These are phyloP conservation scores for Monosporascus sp. DNA, from an alignment of 2,329 filamentous ascomycete genomes.

Conservation along the genomic window DNA sequence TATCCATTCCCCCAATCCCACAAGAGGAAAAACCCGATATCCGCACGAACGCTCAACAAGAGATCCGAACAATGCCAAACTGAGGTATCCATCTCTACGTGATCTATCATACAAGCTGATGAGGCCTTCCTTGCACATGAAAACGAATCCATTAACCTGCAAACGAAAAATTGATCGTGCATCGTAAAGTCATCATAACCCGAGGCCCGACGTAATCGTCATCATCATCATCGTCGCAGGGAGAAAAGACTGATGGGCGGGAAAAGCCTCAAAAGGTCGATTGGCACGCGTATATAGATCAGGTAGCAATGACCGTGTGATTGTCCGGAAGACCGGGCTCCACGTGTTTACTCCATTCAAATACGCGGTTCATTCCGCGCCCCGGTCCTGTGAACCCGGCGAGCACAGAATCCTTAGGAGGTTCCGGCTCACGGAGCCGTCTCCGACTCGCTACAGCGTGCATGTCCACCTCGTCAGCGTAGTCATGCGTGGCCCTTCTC, in stretches of 20 bases:
- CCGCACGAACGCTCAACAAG: no score
- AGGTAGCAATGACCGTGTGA: not conserved
- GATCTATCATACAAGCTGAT: not conserved
- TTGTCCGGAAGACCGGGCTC: constrained; percentile 8
- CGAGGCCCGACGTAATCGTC: not conserved
- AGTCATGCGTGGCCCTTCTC: constrained; percentile 19
- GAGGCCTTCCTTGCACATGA: no score
- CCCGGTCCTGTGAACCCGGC: constrained; percentile 27
- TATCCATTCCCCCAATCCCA: no score
- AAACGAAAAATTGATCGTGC: not conserved
- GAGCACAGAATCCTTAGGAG: constrained; percentile 23
- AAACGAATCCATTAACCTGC: no score
- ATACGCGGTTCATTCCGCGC: constrained; percentile 27
- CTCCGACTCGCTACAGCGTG: constrained; percentile 15
- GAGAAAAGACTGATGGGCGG: not conserved
- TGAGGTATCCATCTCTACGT: not conserved
- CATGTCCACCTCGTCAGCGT: constrained; percentile 20
- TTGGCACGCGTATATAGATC: not conserved
- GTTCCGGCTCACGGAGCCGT: constrained; percentile 17
- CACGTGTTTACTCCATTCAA: constrained; percentile 26
- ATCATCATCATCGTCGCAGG: not conserved
- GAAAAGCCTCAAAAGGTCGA: not conserved
- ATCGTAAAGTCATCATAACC: not conserved
- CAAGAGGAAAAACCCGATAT: no score
- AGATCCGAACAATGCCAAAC: not conserved